Percentiles rank a stretch among this genome's conserved stretches.
Conservation (phyloP, 1,284 basidiomycete species). For the Trametes polyzona region DNA sequence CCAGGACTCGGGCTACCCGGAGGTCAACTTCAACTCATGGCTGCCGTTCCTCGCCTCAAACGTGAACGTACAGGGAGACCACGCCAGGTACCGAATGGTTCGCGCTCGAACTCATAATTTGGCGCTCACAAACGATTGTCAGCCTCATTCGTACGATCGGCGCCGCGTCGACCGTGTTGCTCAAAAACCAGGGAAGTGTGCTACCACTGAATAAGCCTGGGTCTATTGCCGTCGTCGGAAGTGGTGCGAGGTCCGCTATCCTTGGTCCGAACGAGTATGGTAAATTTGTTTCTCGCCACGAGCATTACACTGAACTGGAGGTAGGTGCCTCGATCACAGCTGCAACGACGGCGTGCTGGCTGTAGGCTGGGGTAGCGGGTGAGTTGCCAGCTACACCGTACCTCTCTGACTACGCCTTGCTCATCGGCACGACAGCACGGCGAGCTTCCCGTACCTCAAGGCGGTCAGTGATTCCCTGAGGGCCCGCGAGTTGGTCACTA, state of each 20-base stretch:
- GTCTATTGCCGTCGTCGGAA: slow-evolving; percentile 45
- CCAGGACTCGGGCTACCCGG: slow-evolving; percentile 63
- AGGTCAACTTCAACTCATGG: slow-evolving; percentile 44
- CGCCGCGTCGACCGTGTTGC: slow-evolving; percentile 58
- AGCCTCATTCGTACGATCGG: slow-evolving; percentile 60
- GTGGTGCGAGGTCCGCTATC: slow-evolving; percentile 59
- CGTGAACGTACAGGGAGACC: slow-evolving; percentile 70
- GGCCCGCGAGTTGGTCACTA: no score
- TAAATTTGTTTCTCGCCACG: background rate
- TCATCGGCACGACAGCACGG: slow-evolving; percentile 37
- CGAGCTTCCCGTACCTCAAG: slow-evolving; percentile 54
- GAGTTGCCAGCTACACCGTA: slow-evolving; percentile 5
- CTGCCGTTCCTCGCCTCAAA: slow-evolving; percentile 41
- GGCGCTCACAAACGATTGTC: slow-evolving; percentile 12
- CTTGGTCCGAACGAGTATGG: slow-evolving; percentile 59
- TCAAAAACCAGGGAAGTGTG: slow-evolving; percentile 59
- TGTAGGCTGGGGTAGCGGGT: slow-evolving; percentile 63
- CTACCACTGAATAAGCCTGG: slow-evolving; percentile 54
- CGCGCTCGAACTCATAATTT: background rate
- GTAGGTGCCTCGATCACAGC: slow-evolving; percentile 48
- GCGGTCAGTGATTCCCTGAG: slow-evolving; percentile 45
- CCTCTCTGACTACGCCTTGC: background rate
- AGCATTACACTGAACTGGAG: slow-evolving; percentile 17
- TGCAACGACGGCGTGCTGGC: slow-evolving; percentile 64
- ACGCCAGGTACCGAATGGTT: slow-evolving; percentile 52